Conservation (phyloP, 2,329 filamentous ascomycete genomes). For the Xylogone sp. region DNA sequence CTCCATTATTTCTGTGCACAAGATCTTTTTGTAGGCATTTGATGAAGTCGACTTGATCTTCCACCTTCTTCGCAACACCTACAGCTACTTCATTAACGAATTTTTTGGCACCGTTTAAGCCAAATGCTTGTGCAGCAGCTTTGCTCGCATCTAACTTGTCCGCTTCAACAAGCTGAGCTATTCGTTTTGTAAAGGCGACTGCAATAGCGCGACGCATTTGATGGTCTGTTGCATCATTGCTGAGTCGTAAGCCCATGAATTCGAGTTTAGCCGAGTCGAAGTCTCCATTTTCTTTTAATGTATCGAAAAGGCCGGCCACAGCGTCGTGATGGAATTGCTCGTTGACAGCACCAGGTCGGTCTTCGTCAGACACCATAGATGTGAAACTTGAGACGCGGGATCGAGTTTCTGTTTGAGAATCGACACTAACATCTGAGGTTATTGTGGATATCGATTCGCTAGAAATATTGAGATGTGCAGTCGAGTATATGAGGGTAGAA, state of each 20-base stretch:
- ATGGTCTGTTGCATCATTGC: slow-evolving; percentile 82
- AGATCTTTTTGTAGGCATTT: slow-evolving; percentile 79
- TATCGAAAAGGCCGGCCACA: slow-evolving; percentile 80
- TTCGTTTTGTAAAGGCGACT: slow-evolving; percentile 77
- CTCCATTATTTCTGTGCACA: slow-evolving; percentile 57
- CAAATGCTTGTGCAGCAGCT: slow-evolving; percentile 60
- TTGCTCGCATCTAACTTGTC: slow-evolving; percentile 56
- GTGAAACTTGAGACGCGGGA: slow-evolving; percentile 69
- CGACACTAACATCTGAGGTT: slow-evolving; percentile 48
- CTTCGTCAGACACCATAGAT: slow-evolving; percentile 65
- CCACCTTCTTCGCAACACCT: slow-evolving; percentile 58
- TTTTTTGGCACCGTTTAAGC: slow-evolving; percentile 47
- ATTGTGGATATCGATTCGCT: slow-evolving; percentile 61
- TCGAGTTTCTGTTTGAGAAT: slow-evolving; percentile 31
- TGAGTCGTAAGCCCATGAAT: slow-evolving; percentile 88
- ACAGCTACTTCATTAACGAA: slow-evolving; percentile 59
- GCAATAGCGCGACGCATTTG: slow-evolving; percentile 86
- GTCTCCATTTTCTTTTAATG: slow-evolving; percentile 71
- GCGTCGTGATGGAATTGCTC: slow-evolving; percentile 83
- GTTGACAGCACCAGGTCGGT: slow-evolving; percentile 37
- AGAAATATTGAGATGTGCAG: slow-evolving; percentile 33
- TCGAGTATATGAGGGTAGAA: slow-evolving; percentile 31
- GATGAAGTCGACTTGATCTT: slow-evolving; percentile 82
- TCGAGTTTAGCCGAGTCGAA: slow-evolving; percentile 83
- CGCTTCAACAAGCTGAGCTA: slow-evolving; percentile 63